These are phyloP conservation scores for Beta vulgaris DNA, from an alignment of 148 eudicot genomes.

Conservation along the genomic window DNA sequence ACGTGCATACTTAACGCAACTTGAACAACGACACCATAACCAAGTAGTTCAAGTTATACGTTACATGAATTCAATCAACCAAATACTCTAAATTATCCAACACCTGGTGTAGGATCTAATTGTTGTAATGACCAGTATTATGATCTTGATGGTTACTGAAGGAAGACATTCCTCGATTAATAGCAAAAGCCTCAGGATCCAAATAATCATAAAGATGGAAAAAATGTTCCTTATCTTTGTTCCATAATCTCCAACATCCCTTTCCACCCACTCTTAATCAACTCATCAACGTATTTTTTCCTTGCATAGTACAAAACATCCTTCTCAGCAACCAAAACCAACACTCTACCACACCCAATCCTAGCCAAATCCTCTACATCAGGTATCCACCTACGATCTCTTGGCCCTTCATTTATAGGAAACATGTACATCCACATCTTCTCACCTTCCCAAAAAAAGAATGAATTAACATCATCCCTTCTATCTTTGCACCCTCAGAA, in stretches of 20 bases:
- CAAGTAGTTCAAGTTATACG: too few relatives aligned
- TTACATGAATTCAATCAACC: too few relatives aligned
- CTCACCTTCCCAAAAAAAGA: slow-evolving; percentile 31
- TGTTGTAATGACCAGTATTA: too few relatives aligned
- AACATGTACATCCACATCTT: slow-evolving; percentile 42
- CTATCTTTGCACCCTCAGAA: slow-evolving; percentile 6
- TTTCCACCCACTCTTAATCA: slow-evolving; percentile 7
- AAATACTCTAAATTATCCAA: too few relatives aligned
- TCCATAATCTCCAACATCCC: background rate
- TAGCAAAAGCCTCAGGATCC: background rate
- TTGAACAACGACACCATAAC: too few relatives aligned
- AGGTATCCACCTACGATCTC: slow-evolving; percentile 39
- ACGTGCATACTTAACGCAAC: too few relatives aligned
- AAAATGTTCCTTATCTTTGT: background rate
- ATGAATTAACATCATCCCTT: slow-evolving; percentile 31
- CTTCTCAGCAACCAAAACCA: slow-evolving; percentile 37
- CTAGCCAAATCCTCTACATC: slow-evolving; percentile 26
- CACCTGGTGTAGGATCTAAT: too few relatives aligned
- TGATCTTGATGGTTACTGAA: background rate
- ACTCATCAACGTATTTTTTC: slow-evolving; percentile 2
- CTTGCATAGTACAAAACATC: slow-evolving; percentile 24
- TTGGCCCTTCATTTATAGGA: slow-evolving; percentile 32
- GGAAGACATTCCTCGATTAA: background rate
- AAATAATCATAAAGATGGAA: background rate
- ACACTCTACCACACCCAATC: slow-evolving; percentile 34